Conservation (phyloP, 108 stramenopile species). For the Cyclotella atomus region DNA sequence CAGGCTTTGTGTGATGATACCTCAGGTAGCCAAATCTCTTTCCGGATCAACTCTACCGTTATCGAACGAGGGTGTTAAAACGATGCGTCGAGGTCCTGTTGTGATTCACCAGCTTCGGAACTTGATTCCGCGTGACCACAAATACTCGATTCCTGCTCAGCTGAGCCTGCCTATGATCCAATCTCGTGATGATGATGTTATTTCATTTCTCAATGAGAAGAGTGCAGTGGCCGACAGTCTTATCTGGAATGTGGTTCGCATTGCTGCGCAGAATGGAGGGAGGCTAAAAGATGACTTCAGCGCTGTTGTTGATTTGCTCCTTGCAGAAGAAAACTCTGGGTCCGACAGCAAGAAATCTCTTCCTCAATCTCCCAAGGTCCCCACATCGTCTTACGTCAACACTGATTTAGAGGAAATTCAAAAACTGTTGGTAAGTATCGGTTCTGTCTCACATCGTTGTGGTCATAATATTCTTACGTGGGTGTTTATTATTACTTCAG, state of each 20-base stretch:
- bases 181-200: slow-evolving; percentile 42
- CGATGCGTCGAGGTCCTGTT: slow-evolving; percentile 48
- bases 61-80: slow-evolving; percentile 2
- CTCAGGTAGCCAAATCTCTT: slow-evolving; percentile 42
- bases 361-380: neutral
- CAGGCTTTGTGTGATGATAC: slow-evolving; percentile 58
- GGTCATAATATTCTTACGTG: too few relatives aligned
- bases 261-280: slow-evolving; percentile 71
- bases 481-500: slow-evolving; percentile 34
- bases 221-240: slow-evolving; percentile 48
- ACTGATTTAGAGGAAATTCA: slow-evolving; percentile 19
- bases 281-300: slow-evolving; percentile 64
- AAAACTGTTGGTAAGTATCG: slow-evolving; percentile 2
- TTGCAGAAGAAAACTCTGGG: slow-evolving; percentile 10
- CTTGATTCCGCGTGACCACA: slow-evolving; percentile 35
- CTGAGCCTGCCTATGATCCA: slow-evolving; percentile 38
- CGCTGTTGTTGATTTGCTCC: slow-evolving; percentile 70
- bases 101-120: slow-evolving; percentile 46
- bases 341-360: slow-evolving; percentile 3
- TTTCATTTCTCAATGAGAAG: slow-evolving; percentile 51
- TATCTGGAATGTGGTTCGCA: slow-evolving; percentile 74
- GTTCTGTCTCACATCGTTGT: neutral
- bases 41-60: slow-evolving; percentile 13
- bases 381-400: slow-evolving; percentile 6
- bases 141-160: slow-evolving; percentile 52